phyloP scores from a whole-genome alignment of 768 basidiomycete genomes.

The Amanita pallidorosea region DNA sequence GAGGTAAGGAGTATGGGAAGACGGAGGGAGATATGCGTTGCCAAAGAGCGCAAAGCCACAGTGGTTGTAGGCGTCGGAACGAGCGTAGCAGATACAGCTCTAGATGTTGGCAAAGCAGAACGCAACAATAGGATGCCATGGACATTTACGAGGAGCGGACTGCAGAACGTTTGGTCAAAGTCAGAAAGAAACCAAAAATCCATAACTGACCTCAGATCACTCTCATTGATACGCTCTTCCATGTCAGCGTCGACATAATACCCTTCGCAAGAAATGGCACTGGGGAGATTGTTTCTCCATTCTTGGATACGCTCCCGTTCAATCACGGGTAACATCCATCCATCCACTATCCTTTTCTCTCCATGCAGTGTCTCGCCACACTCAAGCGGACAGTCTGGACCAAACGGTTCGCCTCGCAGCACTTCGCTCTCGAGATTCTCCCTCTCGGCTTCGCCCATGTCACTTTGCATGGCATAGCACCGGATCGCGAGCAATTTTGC shows the following conservation, averaged over 20 bases:
- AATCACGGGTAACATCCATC: slow-evolving; percentile 67
- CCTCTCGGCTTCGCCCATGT: slow-evolving; percentile 72
- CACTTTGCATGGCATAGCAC: slow-evolving; percentile 66
- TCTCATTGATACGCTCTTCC: slow-evolving; percentile 23
- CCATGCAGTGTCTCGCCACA: slow-evolving; percentile 43
- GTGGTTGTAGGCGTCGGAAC: slow-evolving; percentile 57
- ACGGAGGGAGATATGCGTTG: slow-evolving; percentile 52
- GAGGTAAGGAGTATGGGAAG: slow-evolving; percentile 79
- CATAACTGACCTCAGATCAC: slow-evolving; percentile 43
- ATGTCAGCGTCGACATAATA: slow-evolving; percentile 29
- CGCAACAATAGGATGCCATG: slow-evolving; percentile 61
- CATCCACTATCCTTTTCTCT: slow-evolving; percentile 57
- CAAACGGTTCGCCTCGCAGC: slow-evolving; percentile 43
- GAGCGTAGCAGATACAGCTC: slow-evolving; percentile 24
- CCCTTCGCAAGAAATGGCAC: not conserved
- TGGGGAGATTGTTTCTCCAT: slow-evolving; percentile 18
- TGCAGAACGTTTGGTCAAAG: slow-evolving; percentile 15
- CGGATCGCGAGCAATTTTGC: slow-evolving; percentile 63
- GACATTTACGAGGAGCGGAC: slow-evolving; percentile 48
- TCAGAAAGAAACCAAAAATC: not conserved
- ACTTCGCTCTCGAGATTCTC: slow-evolving; percentile 49
- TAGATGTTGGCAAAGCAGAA: slow-evolving; percentile 13
- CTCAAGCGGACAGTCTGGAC: slow-evolving; percentile 52
- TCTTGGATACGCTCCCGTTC: slow-evolving; percentile 54
- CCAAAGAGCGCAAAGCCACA: slow-evolving; percentile 48